Percentiles rank a stretch among this genome's conserved stretches.
Conservation (phyloP, 2,329 filamentous ascomycete genomes). For the Thelonectria discophora region DNA sequence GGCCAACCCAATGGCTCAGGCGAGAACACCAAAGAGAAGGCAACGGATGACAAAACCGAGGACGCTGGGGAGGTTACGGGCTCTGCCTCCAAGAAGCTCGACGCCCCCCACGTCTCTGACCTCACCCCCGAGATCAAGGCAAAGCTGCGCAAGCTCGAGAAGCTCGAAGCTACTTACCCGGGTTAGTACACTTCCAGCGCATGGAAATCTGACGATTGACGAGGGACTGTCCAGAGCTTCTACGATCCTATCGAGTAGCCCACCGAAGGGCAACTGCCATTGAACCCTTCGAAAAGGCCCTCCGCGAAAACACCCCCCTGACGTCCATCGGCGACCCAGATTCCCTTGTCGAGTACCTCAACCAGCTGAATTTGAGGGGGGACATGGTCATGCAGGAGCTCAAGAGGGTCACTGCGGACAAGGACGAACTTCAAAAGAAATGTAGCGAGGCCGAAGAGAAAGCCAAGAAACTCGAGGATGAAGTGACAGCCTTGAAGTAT, state of each 20-base stretch:
- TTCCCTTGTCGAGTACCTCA: constrained; percentile 88
- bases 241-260: constrained; percentile 91
- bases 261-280: constrained; percentile 87
- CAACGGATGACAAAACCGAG: constrained; percentile 34
- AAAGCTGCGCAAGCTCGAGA: constrained; percentile 87
- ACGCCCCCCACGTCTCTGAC: constrained; percentile 52
- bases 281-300: constrained; percentile 89
- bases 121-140: constrained; percentile 77
- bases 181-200: constrained; percentile 58
- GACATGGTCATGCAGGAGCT: constrained; percentile 96
- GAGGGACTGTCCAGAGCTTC: constrained; percentile 65
- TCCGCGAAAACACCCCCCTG: constrained; percentile 92
- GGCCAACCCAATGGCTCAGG: constrained; percentile 29
- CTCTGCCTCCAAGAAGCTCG: constrained; percentile 22
- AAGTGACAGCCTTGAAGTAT: constrained; percentile 63
- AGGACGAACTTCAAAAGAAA: constrained; percentile 81
- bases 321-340: constrained; percentile 87
- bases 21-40: constrained; percentile 33
- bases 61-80: constrained; percentile 27
- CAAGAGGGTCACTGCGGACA: constrained; percentile 84
- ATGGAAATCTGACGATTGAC: constrained; percentile 15
- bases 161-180: constrained; percentile 86
- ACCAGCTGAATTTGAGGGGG: constrained; percentile 82
- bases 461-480: constrained; percentile 68
- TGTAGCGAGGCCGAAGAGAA: constrained; percentile 73